These are phyloP conservation scores for Lactarius vividus DNA, from an alignment of 768 basidiomycete genomes.

Conservation along the genomic window DNA sequence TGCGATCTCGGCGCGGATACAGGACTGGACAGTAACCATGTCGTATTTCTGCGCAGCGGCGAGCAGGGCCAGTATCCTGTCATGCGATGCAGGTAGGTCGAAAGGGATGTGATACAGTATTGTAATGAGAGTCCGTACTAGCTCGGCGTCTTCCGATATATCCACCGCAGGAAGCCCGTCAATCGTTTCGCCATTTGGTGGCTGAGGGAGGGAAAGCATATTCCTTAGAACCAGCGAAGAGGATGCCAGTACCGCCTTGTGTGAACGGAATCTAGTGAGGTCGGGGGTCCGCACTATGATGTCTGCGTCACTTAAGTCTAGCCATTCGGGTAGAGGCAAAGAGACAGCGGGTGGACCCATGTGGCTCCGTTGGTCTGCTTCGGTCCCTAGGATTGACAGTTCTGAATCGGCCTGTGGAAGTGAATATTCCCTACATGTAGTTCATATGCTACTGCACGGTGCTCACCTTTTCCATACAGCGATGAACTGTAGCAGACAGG, in stretches of 20 bases:
- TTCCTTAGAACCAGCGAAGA: conserved; percentile 37
- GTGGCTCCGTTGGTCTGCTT: background rate
- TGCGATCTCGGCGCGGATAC: background rate
- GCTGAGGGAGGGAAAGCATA: conserved; percentile 35
- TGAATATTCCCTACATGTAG: background rate
- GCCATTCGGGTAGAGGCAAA: conserved; percentile 32
- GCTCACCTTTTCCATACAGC: background rate
- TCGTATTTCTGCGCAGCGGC: conserved; percentile 30
- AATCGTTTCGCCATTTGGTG: conserved; percentile 4
- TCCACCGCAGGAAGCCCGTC: conserved; percentile 13
- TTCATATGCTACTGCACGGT: background rate
- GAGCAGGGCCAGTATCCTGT: conserved; percentile 8
- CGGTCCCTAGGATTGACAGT: background rate
- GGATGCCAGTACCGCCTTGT: conserved; percentile 12
- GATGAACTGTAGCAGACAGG: background rate
- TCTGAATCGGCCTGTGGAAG: background rate
- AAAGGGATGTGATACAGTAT: conserved; percentile 20
- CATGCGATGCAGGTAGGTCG: background rate
- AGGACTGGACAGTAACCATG: conserved; percentile 16
- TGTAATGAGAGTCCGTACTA: conserved; percentile 18
- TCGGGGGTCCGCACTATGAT: background rate
- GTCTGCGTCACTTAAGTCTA: background rate
- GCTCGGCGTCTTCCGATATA: conserved; percentile 25
- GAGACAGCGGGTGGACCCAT: background rate
- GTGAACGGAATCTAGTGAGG: background rate